These are phyloP conservation scores for Solioccasus polychromus DNA, from an alignment of 768 basidiomycete genomes.

Conservation along the genomic window DNA sequence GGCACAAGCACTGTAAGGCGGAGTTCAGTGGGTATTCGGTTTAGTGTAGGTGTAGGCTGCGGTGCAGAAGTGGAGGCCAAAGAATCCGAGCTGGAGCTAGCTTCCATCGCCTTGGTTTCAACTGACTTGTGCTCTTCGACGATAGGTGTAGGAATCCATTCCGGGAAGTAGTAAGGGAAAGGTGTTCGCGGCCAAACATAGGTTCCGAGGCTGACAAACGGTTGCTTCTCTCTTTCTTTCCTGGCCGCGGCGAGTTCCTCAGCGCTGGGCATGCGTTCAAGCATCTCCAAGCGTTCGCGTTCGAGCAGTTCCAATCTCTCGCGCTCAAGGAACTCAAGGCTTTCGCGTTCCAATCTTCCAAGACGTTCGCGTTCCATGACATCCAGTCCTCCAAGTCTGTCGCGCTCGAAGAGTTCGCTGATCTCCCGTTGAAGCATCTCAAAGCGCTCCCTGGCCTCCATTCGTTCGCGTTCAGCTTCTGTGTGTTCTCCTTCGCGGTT, in stretches of 20 bases:
- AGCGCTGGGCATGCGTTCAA: conserved; percentile 32
- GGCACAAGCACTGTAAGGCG: conserved; percentile 58
- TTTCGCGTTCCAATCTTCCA: conserved; percentile 28
- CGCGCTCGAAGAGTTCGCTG: conserved; percentile 28
- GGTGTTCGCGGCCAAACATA: conserved; percentile 31
- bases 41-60: conserved; percentile 7
- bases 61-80: conserved; percentile 15
- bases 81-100: conserved; percentile 29
- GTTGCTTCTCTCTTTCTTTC: conserved; percentile 28
- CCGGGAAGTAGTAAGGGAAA: conserved; percentile 35
- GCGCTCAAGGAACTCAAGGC: conserved; percentile 27
- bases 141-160: conserved; percentile 29
- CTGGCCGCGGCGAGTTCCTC: conserved; percentile 32
- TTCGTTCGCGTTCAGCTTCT: conserved; percentile 27
- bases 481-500: conserved; percentile 21
- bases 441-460: conserved; percentile 23
- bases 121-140: conserved; percentile 24
- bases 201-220: conserved; percentile 27
- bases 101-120: conserved; percentile 15
- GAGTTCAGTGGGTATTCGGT: conserved; percentile 28
- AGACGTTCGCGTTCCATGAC: conserved; percentile 29
- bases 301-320: conserved; percentile 30
- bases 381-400: conserved; percentile 29
- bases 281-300: conserved; percentile 30
- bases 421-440: conserved; percentile 35